Evolutionary conservation across 2,329 filamentous ascomycete species (phyloP).

Genomic region (Penicillium sp.): DNA sequence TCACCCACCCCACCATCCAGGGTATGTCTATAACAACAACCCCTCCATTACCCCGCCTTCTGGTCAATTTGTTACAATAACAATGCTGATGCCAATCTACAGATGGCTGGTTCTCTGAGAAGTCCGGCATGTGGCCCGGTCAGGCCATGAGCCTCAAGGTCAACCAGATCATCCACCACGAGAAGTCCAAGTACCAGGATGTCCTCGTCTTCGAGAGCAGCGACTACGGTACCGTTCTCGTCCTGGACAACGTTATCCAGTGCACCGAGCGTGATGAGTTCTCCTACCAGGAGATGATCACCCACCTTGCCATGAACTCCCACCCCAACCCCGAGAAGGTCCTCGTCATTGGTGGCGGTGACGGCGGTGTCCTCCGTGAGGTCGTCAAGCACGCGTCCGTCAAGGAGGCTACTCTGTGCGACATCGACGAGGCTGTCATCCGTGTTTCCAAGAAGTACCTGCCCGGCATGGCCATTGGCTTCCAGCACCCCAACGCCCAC

Average conservation of each 20-base stretch:
- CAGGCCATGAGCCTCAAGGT: conserved; percentile 99
- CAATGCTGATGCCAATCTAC: conserved; percentile 17
- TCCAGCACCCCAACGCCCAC: conserved; percentile 90
- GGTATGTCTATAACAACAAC: conserved; percentile 48
- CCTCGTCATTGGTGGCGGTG: conserved; percentile 94
- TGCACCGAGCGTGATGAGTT: conserved; percentile 98
- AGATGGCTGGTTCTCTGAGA: conserved; percentile 99
- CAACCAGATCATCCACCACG: conserved; percentile 96
- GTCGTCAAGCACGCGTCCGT: conserved; percentile 98
- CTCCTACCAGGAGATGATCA: conserved; percentile 99
- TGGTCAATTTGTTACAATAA: conserved; percentile 1
- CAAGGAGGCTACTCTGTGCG: conserved; percentile 93
- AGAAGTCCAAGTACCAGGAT: conserved; percentile 99
- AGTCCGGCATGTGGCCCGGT: conserved; percentile 98
- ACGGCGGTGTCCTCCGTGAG: conserved; percentile 96
- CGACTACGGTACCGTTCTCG: conserved; percentile 92
- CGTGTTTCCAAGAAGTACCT: conserved; percentile 98
- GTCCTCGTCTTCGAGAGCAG: conserved; percentile 98
- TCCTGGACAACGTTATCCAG: conserved; percentile 98
- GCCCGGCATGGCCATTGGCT: conserved; percentile 87
- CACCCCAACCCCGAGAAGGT: conserved; percentile 99
- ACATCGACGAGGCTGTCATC: conserved; percentile 99
- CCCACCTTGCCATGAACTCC: conserved; percentile 95
- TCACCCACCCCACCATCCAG: conserved; percentile 75
- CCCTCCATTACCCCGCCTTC: conserved; percentile 20